phyloP scores from a whole-genome alignment of 495 filamentous ascomycete species.

The Penicillium cinerascens region DNA sequence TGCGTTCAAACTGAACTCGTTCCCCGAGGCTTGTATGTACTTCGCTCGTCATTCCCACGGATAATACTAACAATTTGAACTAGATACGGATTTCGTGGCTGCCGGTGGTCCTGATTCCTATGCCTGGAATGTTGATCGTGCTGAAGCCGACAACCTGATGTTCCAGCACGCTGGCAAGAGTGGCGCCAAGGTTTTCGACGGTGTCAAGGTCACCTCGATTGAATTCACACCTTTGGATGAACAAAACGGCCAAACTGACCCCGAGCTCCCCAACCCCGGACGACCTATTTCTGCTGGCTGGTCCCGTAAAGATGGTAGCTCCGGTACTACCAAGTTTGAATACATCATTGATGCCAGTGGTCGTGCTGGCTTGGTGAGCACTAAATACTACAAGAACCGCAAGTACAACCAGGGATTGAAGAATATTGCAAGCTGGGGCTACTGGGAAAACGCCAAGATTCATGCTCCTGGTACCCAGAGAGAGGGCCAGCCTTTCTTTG shows the following conservation, averaged over 20 bases:
- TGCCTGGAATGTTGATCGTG: constrained; percentile 52
- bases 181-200: constrained; percentile 48
- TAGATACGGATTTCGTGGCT: constrained; percentile 50
- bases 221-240: constrained; percentile 18
- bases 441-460: constrained; percentile 25
- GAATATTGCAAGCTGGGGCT: constrained; percentile 40
- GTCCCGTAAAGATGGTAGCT: constrained; percentile 37
- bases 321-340: constrained; percentile 34
- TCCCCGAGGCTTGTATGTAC: no score
- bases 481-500: constrained; percentile 32
- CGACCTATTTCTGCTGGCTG: constrained; percentile 46
- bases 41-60: no score
- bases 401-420: constrained; percentile 33
- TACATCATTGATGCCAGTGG: constrained; percentile 39
- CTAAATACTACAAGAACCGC: constrained; percentile 40
- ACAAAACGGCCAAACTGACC: not conserved
- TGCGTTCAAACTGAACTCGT: constrained; percentile 42
- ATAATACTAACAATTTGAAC: no score
- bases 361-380: constrained; percentile 30
- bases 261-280: constrained; percentile 27
- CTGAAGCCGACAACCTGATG: constrained; percentile 49
- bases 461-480: constrained; percentile 15
- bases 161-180: constrained; percentile 46
- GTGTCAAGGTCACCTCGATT: constrained; percentile 36
- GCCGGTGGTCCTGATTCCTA: constrained; percentile 38